Evolutionary conservation across 2,329 filamentous ascomycete species (phyloP).

Genomic region (Fusarium haematococcum): DNA sequence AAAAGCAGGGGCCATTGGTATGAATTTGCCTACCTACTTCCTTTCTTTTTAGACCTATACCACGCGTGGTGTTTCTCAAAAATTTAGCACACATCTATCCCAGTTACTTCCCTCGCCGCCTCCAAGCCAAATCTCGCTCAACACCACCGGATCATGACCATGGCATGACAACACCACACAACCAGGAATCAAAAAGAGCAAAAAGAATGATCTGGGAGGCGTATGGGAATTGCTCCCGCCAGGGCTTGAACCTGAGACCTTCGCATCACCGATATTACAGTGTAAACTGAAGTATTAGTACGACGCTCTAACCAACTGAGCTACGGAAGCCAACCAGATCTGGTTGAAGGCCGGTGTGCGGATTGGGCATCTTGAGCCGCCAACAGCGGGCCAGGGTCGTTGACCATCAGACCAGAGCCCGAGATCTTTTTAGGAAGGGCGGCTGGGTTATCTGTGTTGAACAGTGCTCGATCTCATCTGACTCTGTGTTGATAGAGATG

Average conservation of each 20-base stretch:
- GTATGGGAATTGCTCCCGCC: slow-evolving; percentile 45
- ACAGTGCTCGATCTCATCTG: not conserved
- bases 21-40: not conserved
- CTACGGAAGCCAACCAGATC: slow-evolving; percentile 28
- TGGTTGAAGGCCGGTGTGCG: not conserved
- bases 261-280: slow-evolving; percentile 36
- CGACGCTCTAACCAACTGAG: slow-evolving; percentile 51
- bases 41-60: not conserved
- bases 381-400: not conserved
- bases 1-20: not conserved
- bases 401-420: not conserved
- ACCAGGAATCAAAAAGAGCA: not conserved
- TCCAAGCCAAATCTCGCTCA: not conserved
- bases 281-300: slow-evolving; percentile 45
- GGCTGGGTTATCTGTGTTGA: not conserved
- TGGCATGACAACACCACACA: not conserved
- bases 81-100: not conserved
- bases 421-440: not conserved
- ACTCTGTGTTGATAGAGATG: too few species aligned
- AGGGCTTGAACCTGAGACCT: slow-evolving; percentile 51
- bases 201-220: slow-evolving; percentile 38
- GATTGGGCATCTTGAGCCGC: not conserved
- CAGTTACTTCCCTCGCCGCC: not conserved
- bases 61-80: not conserved
- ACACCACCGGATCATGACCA: not conserved